These are phyloP conservation scores for Anacardium occidentale DNA, from an alignment of 345 rosid species.

Conservation along the genomic window DNA sequence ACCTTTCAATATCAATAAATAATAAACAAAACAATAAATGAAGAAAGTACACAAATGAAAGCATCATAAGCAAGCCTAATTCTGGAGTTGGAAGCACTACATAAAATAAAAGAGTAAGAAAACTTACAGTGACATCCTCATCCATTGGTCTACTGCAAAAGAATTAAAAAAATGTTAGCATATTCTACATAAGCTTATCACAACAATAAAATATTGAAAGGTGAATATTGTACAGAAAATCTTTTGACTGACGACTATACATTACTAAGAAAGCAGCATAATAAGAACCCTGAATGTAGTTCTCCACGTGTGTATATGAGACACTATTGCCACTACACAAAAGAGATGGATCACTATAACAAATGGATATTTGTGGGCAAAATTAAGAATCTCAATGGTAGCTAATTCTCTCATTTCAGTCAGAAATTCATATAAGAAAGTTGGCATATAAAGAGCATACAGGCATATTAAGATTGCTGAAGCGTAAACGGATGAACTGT, in stretches of 20 bases:
- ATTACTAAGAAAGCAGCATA: not conserved
- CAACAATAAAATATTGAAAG: too few relatives aligned
- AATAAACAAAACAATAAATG: too few relatives aligned
- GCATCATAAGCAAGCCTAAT: too few relatives aligned
- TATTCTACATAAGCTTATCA: not conserved
- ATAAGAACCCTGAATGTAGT: not conserved
- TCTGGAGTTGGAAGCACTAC: too few relatives aligned
- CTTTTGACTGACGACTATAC: not conserved
- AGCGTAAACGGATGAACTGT: not conserved
- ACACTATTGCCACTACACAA: not conserved
- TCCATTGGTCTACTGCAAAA: slow-evolving; percentile 65
- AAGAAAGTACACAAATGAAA: too few relatives aligned
- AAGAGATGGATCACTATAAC: not conserved
- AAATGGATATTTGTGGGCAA: too few relatives aligned
- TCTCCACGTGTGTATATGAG: not conserved
- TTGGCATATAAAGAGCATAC: too few relatives aligned
- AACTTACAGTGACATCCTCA: slow-evolving; percentile 49
- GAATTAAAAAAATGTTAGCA: not conserved
- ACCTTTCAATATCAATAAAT: too few relatives aligned
- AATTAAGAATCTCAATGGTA: too few relatives aligned
- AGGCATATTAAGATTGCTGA: not conserved
- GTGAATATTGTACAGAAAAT: too few relatives aligned
- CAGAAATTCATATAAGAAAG: too few relatives aligned
- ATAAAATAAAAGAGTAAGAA: not conserved
- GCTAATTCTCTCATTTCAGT: too few relatives aligned